Base-by-base conservation (phyloP, 108 stramenopile species). In the Parmales sp. region DNA sequence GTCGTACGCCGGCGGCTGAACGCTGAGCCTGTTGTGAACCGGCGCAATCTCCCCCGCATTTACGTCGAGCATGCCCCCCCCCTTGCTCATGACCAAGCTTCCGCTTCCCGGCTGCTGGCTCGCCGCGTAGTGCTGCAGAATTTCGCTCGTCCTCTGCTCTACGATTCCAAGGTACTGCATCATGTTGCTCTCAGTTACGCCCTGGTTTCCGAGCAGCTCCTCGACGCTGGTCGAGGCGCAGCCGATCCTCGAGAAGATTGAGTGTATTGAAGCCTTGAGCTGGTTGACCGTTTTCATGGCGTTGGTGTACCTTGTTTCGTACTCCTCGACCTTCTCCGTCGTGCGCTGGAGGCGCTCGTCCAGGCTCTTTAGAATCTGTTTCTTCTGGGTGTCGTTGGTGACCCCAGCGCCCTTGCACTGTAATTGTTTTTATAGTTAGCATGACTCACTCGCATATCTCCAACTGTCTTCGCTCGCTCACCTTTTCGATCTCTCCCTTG, bases 131-230 rank as follows among this genome's bases (percentile, higher is more conserved):
- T 41, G 25, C 60, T 81, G 80, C 45, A 79, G 76, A 38, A 91
- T 79, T 28, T 72, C 76, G 44, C 78, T 79, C 8, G 86, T 75
- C 60, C 74, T 83, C 39, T 89, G 80, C 66, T 91, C 90, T 0
- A 90, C 69, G 50, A 83, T 70, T 18, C 87, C 90, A 23, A 91
- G 84, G 72, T 82, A 90, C 36, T 77, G 76, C 63, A 90, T 71
- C 64, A 91, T 84, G 71, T 90, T 90, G 46, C 78, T 77, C 38
- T 88, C 88, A 18, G 87, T 86, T 19, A 90, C 74, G n/a, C 83
- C 83, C 69, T 84, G 82, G 63, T 82, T 83, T n/a, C 83, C 74
- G 46, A 8, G 72, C 54, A 28, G 81, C 86, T 50, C 76, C 74
- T 54, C 83, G 20, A 83, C 71, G 69, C 81, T 82, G 63, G 79